Conservation (phyloP, 164 flowering plant genomes). For the Vitis amurensis region DNA sequence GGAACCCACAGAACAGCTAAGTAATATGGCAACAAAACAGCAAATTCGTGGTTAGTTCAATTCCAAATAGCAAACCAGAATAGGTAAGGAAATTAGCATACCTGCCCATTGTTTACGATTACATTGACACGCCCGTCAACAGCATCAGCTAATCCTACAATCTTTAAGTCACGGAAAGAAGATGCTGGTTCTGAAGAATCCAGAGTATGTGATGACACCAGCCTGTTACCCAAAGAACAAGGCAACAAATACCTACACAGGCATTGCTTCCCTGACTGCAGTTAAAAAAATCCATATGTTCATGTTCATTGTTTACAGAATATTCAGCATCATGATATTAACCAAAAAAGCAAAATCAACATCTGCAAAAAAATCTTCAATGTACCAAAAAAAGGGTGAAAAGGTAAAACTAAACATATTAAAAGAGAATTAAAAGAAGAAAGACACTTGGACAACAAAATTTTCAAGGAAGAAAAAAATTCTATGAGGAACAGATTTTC, state of each 20-base stretch:
- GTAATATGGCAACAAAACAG: background rate
- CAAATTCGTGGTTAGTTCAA: background rate
- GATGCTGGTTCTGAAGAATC: constrained; percentile 36
- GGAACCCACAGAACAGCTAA: background rate
- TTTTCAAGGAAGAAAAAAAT: too few species aligned
- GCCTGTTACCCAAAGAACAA: constrained; percentile 34
- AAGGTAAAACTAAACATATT: background rate
- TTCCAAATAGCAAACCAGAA: background rate
- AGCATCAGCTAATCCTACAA: constrained; percentile 75
- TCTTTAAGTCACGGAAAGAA: constrained; percentile 39
- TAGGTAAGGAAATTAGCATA: constrained; percentile 16
- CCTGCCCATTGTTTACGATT: constrained; percentile 66
- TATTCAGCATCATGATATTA: background rate
- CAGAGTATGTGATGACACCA: constrained; percentile 14
- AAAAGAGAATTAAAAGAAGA: background rate
- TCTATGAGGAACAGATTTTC: too few species aligned
- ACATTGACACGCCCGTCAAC: constrained; percentile 81
- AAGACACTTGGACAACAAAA: background rate
- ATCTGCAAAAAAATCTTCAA: background rate
- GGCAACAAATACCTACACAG: constrained; percentile 74
- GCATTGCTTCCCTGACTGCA: constrained; percentile 91
- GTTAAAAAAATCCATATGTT: constrained; percentile 1
- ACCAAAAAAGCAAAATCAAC: background rate
- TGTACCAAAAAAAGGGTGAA: background rate
- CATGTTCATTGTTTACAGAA: background rate